phyloP scores from a whole-genome alignment of 345 rosid genomes.

The Mangifera indica region DNA sequence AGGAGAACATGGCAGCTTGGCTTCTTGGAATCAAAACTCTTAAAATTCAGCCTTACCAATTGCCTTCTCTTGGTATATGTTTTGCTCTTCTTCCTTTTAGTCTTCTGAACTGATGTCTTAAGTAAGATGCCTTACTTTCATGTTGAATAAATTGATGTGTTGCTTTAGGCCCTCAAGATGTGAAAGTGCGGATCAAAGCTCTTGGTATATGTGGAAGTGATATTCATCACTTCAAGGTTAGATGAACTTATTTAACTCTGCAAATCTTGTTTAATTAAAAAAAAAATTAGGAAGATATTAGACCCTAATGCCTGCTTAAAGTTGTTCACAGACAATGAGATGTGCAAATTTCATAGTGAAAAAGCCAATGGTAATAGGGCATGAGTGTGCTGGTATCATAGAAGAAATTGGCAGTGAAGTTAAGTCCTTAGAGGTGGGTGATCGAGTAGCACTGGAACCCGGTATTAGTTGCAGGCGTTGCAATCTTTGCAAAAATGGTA shows the following conservation, averaged over 20 bases:
- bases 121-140: neutral
- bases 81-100: neutral
- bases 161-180: conserved; percentile 49
- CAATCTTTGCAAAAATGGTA: conserved; percentile 49
- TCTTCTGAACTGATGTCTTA: neutral
- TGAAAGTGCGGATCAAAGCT: conserved; percentile 52
- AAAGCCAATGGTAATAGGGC: conserved; percentile 74
- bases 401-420: conserved; percentile 62
- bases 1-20: conserved; percentile 62
- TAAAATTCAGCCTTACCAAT: conserved; percentile 52
- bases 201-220: conserved; percentile 71
- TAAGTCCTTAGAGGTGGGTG: conserved; percentile 45
- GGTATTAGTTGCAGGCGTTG: conserved; percentile 61
- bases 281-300: too few relatives aligned
- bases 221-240: conserved; percentile 65
- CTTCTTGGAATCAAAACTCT: conserved; percentile 56
- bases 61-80: conserved; percentile 50
- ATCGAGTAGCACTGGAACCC: conserved; percentile 63
- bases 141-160: neutral
- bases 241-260: neutral
- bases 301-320: neutral
- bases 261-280: neutral
- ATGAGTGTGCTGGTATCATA: conserved; percentile 68
- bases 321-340: conserved; percentile 46
- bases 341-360: conserved; percentile 63